Conservation (phyloP, 2,329 filamentous ascomycete genomes). For the Saccharata proteae region DNA sequence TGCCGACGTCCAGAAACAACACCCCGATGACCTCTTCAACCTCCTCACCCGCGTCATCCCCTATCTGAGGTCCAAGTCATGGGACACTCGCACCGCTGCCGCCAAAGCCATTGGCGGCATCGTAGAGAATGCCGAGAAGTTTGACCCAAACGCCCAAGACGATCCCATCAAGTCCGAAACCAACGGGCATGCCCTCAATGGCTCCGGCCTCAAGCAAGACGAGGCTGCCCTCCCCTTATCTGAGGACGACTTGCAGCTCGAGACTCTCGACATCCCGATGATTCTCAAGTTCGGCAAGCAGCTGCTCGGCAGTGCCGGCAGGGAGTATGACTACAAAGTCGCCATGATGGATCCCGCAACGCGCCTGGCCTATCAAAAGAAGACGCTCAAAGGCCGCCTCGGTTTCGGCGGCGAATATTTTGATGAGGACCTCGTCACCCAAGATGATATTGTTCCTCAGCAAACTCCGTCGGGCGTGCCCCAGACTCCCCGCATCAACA, state of each 20-base stretch:
- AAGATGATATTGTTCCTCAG: slow-evolving; percentile 43
- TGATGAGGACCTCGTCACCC: slow-evolving; percentile 68
- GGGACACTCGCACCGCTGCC: slow-evolving; percentile 89
- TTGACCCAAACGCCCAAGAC: slow-evolving; percentile 77
- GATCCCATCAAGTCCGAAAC: slow-evolving; percentile 28
- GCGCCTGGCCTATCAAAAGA: slow-evolving; percentile 78
- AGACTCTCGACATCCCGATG: slow-evolving; percentile 62
- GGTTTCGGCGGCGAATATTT: slow-evolving; percentile 75
- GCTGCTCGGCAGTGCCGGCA: slow-evolving; percentile 69
- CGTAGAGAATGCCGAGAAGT: slow-evolving; percentile 72
- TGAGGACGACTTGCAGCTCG: slow-evolving; percentile 58
- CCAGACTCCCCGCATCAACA: slow-evolving; percentile 37
- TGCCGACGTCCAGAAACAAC: slow-evolving; percentile 94
- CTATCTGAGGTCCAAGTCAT: slow-evolving; percentile 87
- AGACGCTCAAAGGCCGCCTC: slow-evolving; percentile 68
- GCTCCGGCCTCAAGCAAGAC: slow-evolving; percentile 30
- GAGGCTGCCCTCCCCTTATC: slow-evolving; percentile 38
- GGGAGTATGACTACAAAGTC: slow-evolving; percentile 71
- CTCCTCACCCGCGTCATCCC: slow-evolving; percentile 88
- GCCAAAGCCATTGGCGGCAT: slow-evolving; percentile 93
- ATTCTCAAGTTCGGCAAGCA: slow-evolving; percentile 77
- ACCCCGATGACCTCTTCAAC: slow-evolving; percentile 95
- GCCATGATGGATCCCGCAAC: slow-evolving; percentile 70
- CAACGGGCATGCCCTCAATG: slow-evolving; percentile 28
- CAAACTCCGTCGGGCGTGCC: slow-evolving; percentile 12